Evolutionary conservation across 805 yeast genomes (phyloP), one percentile per base, ranked within the genome.

Genomic region (Metschnikowia anglica): DNA sequence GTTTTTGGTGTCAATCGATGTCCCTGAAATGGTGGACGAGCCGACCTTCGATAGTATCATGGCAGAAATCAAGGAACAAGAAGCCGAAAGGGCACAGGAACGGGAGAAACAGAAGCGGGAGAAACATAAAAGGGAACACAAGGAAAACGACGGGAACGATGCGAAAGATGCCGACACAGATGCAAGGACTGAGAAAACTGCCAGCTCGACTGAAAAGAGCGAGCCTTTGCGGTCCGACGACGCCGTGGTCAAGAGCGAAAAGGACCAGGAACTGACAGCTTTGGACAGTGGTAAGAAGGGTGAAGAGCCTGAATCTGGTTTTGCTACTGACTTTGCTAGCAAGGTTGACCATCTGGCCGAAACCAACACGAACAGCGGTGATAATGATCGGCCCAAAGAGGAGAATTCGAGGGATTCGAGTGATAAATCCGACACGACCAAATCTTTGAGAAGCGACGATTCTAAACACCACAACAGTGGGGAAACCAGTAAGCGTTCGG

Each of bases 21-120:
- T 91, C 3, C 97, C 97, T 0, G 70, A 70, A 1, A 77, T 91
- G 55, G 73, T 77, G 0, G 68, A 66, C 35, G 83, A 82, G 45
- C 75, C 68, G 5, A 86, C 82, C 20, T 89, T 79, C 52, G 69
- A 74, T 1, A 59, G 63, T 28, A 73, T 73, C 43, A 71, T 83
- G 66, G 67, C 61, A n/a, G 71, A 68, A 34, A 72, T 70, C 19
- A 52, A 51, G 29, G 66, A 60, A 26, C 39, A 37, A 29, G 44
- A 51, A 16, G 31, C 30, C 11, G 43, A 34, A 23, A 18, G 21
- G 31, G n/a, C 5, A 7, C 29, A 12, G 26, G 44, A 29, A 25
- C 37, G 31, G 11, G 41, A 31, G 24, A 31, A 27, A 12, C 37
- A 41, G 16, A 36, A 27, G 16, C 11, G 7, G 23, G 42, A 25